Evolutionary conservation across 176 grass and related monocot species (phyloP).

Genomic region (Eragrostis curvula): DNA sequence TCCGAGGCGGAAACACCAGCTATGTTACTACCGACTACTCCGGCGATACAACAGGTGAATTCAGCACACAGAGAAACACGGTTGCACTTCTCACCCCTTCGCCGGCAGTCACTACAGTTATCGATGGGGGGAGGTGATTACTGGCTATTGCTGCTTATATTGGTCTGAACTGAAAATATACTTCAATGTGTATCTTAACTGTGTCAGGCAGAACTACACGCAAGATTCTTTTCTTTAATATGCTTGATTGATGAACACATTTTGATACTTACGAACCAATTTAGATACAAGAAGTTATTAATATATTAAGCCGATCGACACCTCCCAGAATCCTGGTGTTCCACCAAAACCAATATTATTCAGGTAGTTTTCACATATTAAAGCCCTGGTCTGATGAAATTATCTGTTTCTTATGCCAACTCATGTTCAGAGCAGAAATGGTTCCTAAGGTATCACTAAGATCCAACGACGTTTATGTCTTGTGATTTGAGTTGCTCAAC

Average conservation of each 20-base stretch:
- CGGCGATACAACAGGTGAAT: not conserved
- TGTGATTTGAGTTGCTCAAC: too few species aligned
- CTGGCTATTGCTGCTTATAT: not conserved
- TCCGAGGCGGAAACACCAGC: conserved; percentile 45
- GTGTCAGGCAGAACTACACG: too few species aligned
- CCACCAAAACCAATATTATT: not conserved
- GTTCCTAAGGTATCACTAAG: too few species aligned
- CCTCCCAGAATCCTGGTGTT: not conserved
- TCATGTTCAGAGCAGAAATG: too few species aligned
- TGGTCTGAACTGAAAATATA: not conserved
- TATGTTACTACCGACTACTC: conserved; percentile 7
- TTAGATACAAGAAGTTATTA: not conserved
- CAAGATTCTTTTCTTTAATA: not conserved
- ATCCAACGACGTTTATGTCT: too few species aligned
- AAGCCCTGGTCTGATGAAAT: too few species aligned
- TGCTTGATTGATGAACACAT: not conserved
- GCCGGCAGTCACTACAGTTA: conserved; percentile 3
- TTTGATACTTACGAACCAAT: not conserved
- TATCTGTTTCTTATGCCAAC: too few species aligned
- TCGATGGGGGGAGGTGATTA: conserved; percentile 21
- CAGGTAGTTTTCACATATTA: too few species aligned
- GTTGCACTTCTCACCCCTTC: conserved; percentile 12
- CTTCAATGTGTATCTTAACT: not conserved
- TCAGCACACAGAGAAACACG: not conserved
- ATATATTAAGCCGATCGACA: too few species aligned